Base-by-base conservation (phyloP, 2,329 filamentous ascomycete species). In the Venturia pyrina region DNA sequence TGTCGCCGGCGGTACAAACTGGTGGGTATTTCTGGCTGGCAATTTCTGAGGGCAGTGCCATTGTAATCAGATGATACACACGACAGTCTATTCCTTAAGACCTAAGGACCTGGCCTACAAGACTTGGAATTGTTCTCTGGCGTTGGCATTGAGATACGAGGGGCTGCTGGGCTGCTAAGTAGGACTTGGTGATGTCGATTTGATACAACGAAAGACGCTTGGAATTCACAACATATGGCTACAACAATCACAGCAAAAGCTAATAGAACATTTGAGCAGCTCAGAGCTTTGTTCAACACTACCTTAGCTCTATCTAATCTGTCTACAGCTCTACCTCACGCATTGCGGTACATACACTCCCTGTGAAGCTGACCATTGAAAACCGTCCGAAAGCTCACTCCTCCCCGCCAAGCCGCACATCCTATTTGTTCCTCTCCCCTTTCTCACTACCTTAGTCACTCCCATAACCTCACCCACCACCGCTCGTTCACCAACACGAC, bases 391-490 rank as follows among this genome's bases (percentile, higher is more conserved):
- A 28, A 28, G 48, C 48, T 53, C 21, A 28, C 37, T 28, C 24
- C n/a, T 24, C 41, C 34, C 37, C 40, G 60, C 40, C n/a, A 62
- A 62, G n/a, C 19, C 40, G n/a, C 37, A 43, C 60, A 62, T 10
- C 21, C 10, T 21, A 62, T 15, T 11, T 44, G 17, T 17, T 28
- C 2, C 15, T 62, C 60, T 15, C n/a, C 37, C 37, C 37, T 19
- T n/a, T 62, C 17, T 46, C 34, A 28, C 60, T 19, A 43, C 24
- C 40, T 43, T 21, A n/a, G 37, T 11, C 21, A 41, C 17, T 46
- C 43, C 37, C 44, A 44, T 37, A 62, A 28, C 40, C 37, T 46
- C 60, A 28, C 15, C 60, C 60, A 62, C 60, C 32, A 62, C 60
- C 60, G 32, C 40, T n/a, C 24, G 17, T 15, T 37, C 53, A 59